Conservation (phyloP, 2,329 filamentous ascomycete species). For the Trichophaea hybrida region DNA sequence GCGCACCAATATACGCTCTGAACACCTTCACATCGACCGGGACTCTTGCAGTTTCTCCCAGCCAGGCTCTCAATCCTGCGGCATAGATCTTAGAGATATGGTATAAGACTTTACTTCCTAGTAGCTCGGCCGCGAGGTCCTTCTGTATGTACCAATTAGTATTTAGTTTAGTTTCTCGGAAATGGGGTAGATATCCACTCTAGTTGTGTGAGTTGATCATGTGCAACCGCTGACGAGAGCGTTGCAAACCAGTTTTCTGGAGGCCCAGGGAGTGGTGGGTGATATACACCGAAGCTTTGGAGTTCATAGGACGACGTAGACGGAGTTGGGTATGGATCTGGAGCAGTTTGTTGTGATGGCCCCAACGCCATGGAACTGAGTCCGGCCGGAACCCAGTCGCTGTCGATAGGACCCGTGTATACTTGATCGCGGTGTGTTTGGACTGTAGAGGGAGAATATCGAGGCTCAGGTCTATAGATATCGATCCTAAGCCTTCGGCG, state of each 20-base stretch:
- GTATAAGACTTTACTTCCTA: not conserved
- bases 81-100: not conserved
- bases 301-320: not conserved
- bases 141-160: too few relatives aligned
- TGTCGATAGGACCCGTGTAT: not conserved
- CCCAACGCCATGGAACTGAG: not conserved
- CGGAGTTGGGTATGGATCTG: not conserved
- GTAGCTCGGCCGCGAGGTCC: not conserved
- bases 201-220: not conserved
- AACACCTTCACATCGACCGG: not conserved
- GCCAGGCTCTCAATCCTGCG: not conserved
- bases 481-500: not conserved
- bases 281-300: not conserved
- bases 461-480: not conserved
- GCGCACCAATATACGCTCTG: not conserved
- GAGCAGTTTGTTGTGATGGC: not conserved
- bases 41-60: not conserved
- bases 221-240: not conserved
- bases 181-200: not conserved
- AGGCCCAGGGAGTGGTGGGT: not conserved
- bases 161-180: too few relatives aligned
- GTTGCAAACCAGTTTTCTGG: not conserved
- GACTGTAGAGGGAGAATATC: not conserved
- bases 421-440: too few relatives aligned
- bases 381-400: not conserved